Percentiles rank a stretch among this genome's conserved stretches.
Conservation (phyloP, 192 early-diverging fungal genomes). For the Coemansia sp. region DNA sequence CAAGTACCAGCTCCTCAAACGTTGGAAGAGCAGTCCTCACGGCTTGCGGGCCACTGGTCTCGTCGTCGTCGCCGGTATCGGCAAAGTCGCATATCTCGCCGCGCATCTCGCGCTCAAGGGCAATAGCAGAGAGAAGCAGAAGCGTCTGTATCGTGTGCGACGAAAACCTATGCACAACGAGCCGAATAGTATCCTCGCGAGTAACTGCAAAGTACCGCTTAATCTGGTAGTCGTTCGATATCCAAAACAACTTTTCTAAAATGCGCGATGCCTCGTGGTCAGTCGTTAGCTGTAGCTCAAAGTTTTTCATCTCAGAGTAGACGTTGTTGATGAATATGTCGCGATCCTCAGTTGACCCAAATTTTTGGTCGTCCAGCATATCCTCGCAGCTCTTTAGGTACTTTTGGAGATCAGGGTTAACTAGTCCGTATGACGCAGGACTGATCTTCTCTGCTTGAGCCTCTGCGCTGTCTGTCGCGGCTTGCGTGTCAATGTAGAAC, state of each 20-base stretch:
- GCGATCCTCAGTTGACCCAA: constrained; percentile 63
- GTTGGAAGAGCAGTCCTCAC: constrained; percentile 63
- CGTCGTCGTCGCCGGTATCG: constrained; percentile 8
- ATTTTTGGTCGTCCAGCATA: constrained; percentile 61
- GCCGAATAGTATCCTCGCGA: constrained; percentile 60
- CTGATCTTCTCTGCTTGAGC: constrained; percentile 11
- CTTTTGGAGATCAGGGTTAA: constrained; percentile 36
- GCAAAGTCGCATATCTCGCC: constrained; percentile 38
- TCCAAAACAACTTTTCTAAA: constrained; percentile 76
- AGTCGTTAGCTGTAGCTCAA: constrained; percentile 74
- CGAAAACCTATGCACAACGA: constrained; percentile 84
- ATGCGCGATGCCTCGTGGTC: constrained; percentile 77
- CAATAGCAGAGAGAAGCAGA: constrained; percentile 67
- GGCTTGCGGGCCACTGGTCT: neutral
- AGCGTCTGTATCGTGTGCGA: constrained; percentile 89
- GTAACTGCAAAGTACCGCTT: constrained; percentile 68
- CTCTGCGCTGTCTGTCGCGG: neutral
- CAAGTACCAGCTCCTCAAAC: constrained; percentile 66
- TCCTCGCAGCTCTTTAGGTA: constrained; percentile 67
- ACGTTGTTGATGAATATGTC: constrained; percentile 76
- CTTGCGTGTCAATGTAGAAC: constrained; percentile 16
- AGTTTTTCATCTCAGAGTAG: constrained; percentile 73
- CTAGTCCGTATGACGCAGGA: constrained; percentile 34
- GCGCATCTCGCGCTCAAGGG: constrained; percentile 75
- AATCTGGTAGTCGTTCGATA: constrained; percentile 74